phyloP scores from a whole-genome alignment of 371 early-diverging fungal species.

The Rhizopus stolonifer region DNA sequence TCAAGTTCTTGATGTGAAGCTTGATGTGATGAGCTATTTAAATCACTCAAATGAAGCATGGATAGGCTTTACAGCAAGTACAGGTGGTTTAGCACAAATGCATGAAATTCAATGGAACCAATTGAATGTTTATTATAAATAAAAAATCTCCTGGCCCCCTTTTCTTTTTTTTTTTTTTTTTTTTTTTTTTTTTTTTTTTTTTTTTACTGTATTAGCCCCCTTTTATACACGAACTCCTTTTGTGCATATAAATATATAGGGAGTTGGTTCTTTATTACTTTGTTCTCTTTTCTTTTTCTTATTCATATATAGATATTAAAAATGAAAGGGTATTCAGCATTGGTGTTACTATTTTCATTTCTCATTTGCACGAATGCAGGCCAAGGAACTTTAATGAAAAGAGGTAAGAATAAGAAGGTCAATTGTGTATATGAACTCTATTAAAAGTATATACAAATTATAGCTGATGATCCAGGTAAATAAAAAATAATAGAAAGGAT shows the following conservation, averaged over 20 bases:
- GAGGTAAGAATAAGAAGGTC: slow-evolving; percentile 6
- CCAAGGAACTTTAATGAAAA: slow-evolving; percentile 1
- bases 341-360: neutral
- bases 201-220: too few species aligned
- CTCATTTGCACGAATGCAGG: slow-evolving; percentile 2
- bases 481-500: neutral
- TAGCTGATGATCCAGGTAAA: slow-evolving; percentile 31
- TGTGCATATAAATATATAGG: too few species aligned
- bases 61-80: slow-evolving; percentile 58
- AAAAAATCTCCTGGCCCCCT: neutral
- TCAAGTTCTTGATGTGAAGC: slow-evolving; percentile 20
- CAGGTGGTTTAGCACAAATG: slow-evolving; percentile 51
- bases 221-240: too few species aligned
- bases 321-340: neutral
- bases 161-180: neutral
- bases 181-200: neutral
- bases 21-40: slow-evolving; percentile 15
- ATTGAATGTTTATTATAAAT: slow-evolving; percentile 1
- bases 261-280: neutral
- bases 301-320: neutral
- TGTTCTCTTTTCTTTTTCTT: neutral
- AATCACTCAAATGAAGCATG: slow-evolving; percentile 16
- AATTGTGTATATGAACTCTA: neutral
- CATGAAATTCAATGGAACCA: slow-evolving; percentile 37
- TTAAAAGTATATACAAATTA: neutral